Percentiles rank a stretch among this genome's conserved stretches.
These are phyloP conservation scores for Geranium incanum DNA, from an alignment of 441 rosid species.

Conservation along the genomic window DNA sequence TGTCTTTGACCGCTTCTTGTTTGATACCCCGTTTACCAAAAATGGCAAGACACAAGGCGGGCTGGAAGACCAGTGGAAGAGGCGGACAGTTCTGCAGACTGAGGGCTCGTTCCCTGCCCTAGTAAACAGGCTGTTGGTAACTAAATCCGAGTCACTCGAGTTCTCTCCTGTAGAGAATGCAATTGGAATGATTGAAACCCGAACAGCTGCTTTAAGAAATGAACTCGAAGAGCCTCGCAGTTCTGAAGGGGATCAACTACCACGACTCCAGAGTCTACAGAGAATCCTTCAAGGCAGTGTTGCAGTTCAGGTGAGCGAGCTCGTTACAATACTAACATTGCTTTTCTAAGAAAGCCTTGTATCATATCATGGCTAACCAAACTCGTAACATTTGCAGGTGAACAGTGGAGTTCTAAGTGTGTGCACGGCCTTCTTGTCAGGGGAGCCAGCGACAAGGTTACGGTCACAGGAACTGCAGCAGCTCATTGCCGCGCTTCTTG, in stretches of 20 bases:
- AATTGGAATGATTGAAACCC: slow-evolving; percentile 96
- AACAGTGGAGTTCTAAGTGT: slow-evolving; percentile 94
- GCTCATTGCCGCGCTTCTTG: slow-evolving; percentile 92
- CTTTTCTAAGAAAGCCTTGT: no score
- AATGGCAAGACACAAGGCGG: slow-evolving; percentile 99
- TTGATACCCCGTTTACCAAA: slow-evolving; percentile 95
- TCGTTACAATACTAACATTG: neutral
- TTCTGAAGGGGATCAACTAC: slow-evolving; percentile 95
- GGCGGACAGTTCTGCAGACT: slow-evolving; percentile 87
- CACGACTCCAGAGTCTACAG: slow-evolving; percentile 94
- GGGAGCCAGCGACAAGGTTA: slow-evolving; percentile 94
- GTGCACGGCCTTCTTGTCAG: slow-evolving; percentile 93
- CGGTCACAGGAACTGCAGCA: slow-evolving; percentile 95
- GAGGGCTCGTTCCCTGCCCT: slow-evolving; percentile 98
- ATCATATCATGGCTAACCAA: no score
- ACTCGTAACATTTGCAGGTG: slow-evolving; percentile 43
- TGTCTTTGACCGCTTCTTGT: slow-evolving; percentile 93
- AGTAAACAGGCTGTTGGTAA: slow-evolving; percentile 82
- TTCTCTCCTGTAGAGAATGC: slow-evolving; percentile 99
- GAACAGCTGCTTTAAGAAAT: slow-evolving; percentile 85
- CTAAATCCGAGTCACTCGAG: slow-evolving; percentile 89
- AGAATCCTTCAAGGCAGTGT: slow-evolving; percentile 99
- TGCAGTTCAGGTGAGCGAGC: slow-evolving; percentile 79
- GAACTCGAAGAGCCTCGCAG: slow-evolving; percentile 99
- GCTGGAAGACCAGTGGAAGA: slow-evolving; percentile 97